Base-by-base conservation (phyloP, 1,139 yeast species). In the Nakaseomyces delphensis region DNA sequence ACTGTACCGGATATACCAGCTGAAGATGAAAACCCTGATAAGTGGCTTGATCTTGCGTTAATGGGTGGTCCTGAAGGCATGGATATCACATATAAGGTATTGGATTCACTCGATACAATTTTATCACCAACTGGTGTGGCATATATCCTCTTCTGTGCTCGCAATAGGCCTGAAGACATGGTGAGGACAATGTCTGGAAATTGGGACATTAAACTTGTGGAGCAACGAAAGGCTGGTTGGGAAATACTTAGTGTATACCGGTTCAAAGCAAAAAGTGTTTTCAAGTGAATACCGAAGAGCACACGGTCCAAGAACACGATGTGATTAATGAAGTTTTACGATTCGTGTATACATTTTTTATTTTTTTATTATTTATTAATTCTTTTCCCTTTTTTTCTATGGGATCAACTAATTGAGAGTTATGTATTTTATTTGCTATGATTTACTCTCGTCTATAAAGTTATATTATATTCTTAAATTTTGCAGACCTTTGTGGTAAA, bases 11-110 rank as follows among this genome's bases (percentile, higher is more conserved):
- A 43, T 0, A 40, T 59, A 5, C 76, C 76, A 1, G 55, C 45
- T 0, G 48, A 54, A 0, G 57, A 55, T 11, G 71, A 65, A 1
- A 70, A 70, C 11, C 76, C 72, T 19, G 68, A 71, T 15, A 62
- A 67, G 4, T 87, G 96, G 96, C 67, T 91, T 2, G 96, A 89
- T 56, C 65, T 89, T 49, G 97, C 97, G 0, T 69, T 91, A 20
- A 70, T 83, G 21, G 98, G 98, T 0, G 98, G 98, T 0, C 66
- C 68, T 11, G 82, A 83, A 52, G 98, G 98, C 0, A 89, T 91
- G 97, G 76, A 70, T 18, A 78, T 84, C 19, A 91, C 97, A 0
- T 68, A 77, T 65, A 63, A 66, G 45, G 70, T 91, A 3, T 65
- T 91, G 23, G 67, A 76, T 39, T 49, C 60, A 4, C 63, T 89